Evolutionary conservation across 768 basidiomycete species (phyloP), one percentile per base, ranked within the genome.

Genomic region (Astraeus odoratus): DNA sequence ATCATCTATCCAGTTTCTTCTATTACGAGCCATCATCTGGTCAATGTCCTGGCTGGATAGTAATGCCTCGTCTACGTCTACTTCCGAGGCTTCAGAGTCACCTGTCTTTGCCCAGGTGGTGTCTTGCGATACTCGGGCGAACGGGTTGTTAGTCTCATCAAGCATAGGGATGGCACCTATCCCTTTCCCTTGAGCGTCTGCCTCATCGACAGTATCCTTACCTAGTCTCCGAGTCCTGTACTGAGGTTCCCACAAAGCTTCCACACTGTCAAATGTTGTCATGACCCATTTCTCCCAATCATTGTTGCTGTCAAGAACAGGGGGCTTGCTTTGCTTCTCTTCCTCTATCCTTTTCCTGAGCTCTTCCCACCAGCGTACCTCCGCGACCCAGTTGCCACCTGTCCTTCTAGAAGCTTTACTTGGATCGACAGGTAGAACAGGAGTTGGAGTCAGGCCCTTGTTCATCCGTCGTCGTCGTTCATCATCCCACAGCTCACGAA

Each of bases 401-500:
- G 60, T 52, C 19, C 65, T 74, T 60, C 86, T 72, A 5, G 74
- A 76, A 6, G 75, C 73, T 49, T 78, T 83, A 55, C 80, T 85
- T 42, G 73, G 75, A 59, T 85, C 83, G 26, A 77, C 63, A 12
- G 90, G 87, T 45, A 91, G 70, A 34, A 76, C 76, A 10, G 86
- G 86, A 15, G 86, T 77, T 5, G 91, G 81, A 48, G 76, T 58
- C 26, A 93, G 71, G 1, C 91, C 91, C 26, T 73, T 76, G 3
- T 71, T 72, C 20, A 64, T 61, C 16, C 94, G 74, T 8, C 92
- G 78, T 9, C 73, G 72, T n/a, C 86, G 78, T 66, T 99, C 95
- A 55, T 97, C 93, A 41, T 94, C 89, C 95, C 95, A 99, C 2
- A 98, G 72, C 65, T 97, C 95, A 50, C 88, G 81, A 37, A 98